phyloP scores from a whole-genome alignment of 148 eudicot genomes.

The Diospyros lotus region DNA sequence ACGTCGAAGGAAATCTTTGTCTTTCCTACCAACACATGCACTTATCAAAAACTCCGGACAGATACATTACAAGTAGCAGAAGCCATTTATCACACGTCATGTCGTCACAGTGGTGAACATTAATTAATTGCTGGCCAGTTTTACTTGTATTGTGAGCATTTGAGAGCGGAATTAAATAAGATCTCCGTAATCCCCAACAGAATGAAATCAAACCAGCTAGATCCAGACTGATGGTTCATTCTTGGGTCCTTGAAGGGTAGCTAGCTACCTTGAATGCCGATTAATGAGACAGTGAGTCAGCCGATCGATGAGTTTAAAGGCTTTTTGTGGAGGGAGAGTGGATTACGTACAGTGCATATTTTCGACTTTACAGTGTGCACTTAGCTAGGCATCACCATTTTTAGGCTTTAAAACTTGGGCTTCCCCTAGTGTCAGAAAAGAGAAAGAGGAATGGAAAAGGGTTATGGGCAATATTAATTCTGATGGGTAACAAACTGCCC shows the following conservation, averaged over 20 bases:
- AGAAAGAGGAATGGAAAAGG: not conserved
- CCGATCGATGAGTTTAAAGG: not conserved
- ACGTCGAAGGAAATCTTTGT: not conserved
- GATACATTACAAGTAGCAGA: too few species aligned
- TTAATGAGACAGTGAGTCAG: not conserved
- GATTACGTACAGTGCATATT: constrained; percentile 7
- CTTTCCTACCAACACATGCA: not conserved
- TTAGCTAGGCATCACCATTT: not conserved
- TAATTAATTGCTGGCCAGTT: too few species aligned
- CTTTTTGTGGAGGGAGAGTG: not conserved
- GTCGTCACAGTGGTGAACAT: too few species aligned
- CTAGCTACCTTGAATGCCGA: not conserved
- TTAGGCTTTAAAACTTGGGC: not conserved
- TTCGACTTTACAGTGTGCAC: constrained; percentile 9
- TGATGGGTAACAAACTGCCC: not conserved
- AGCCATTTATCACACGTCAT: too few species aligned
- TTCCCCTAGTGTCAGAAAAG: not conserved
- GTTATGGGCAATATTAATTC: not conserved
- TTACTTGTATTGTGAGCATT: too few species aligned
- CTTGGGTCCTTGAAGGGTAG: too few species aligned
- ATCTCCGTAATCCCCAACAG: too few species aligned
- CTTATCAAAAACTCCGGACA: too few species aligned
- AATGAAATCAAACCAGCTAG: too few species aligned
- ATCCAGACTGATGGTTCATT: too few species aligned
- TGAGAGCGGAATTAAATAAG: too few species aligned